phyloP scores from a whole-genome alignment of 2,329 filamentous ascomycete species.

The Colletotrichum trifolii region DNA sequence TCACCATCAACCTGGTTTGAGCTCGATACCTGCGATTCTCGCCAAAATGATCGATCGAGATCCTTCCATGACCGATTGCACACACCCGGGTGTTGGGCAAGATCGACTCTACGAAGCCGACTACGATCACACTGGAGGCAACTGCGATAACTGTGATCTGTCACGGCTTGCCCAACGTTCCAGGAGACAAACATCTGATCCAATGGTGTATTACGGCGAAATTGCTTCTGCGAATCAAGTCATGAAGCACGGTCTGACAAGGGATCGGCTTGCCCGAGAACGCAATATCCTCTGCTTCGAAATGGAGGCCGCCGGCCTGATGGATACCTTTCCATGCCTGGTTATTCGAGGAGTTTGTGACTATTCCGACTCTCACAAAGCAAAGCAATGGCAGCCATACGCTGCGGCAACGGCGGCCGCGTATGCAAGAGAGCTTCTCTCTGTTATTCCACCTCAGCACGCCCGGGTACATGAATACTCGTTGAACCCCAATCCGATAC shows the following conservation, averaged over 20 bases:
- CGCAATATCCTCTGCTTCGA: constrained; percentile 40
- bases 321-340: constrained; percentile 44
- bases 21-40: background rate
- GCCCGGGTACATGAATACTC: background rate
- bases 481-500: rapidly evolving
- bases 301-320: constrained; percentile 44
- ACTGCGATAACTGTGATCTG: constrained; percentile 1
- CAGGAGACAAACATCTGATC: background rate
- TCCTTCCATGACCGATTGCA: background rate
- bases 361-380: constrained; percentile 52
- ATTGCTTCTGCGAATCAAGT: constrained; percentile 37
- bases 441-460: background rate
- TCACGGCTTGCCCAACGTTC: background rate
- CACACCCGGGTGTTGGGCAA: background rate
- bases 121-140: constrained; percentile 1
- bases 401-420: constrained; percentile 47
- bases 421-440: constrained; percentile 32
- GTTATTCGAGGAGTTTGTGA: constrained; percentile 51
- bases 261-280: constrained; percentile 1
- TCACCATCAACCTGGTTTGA: background rate
- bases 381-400: constrained; percentile 48
- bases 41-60: background rate
- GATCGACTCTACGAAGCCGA: constrained; percentile 14
- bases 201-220: constrained; percentile 35
- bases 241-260: constrained; percentile 30